Evolutionary conservation across 1,284 basidiomycete species (phyloP).

Genomic region (Fistulina hepatica): DNA sequence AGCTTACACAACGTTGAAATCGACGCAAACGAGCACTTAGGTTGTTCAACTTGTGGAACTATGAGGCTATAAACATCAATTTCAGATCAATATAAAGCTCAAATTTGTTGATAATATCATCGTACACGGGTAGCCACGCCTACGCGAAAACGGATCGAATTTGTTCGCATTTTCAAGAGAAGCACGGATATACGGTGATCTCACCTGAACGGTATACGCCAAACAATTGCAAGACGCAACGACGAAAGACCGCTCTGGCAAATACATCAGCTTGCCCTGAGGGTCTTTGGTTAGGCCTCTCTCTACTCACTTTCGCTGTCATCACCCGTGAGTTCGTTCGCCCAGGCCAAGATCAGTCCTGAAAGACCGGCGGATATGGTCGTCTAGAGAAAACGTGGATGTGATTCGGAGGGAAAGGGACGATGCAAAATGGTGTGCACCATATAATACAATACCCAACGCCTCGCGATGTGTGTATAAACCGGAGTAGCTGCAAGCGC

Average conservation of each 20-base stretch:
- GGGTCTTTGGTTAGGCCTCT: not conserved
- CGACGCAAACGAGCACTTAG: no score
- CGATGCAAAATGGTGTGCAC: constrained; percentile 13
- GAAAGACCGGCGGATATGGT: constrained; percentile 23
- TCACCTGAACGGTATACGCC: constrained; percentile 23
- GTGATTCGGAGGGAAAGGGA: constrained; percentile 1
- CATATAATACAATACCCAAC: constrained; percentile 32
- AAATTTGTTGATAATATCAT: no score
- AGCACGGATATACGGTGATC: no score
- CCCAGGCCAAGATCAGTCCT: constrained; percentile 30
- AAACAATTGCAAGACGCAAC: constrained; percentile 30
- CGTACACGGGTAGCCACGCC: constrained; percentile 14
- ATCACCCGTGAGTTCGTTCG: constrained; percentile 29
- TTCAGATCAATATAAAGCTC: not conserved
- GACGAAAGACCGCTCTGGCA: constrained; percentile 30
- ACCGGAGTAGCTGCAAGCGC: constrained; percentile 27
- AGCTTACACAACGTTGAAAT: no score
- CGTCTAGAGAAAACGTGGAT: constrained; percentile 11
- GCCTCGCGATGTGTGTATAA: constrained; percentile 25
- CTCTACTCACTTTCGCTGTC: constrained; percentile 28
- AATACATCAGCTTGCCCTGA: no score
- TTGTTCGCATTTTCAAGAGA: no score
- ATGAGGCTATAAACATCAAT: constrained; percentile 24
- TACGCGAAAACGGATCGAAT: no score
- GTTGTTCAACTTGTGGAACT: constrained; percentile 33